These are phyloP conservation scores for Scenedesmus sp. DNA, from an alignment of 163 green algal species.

Conservation along the genomic window DNA sequence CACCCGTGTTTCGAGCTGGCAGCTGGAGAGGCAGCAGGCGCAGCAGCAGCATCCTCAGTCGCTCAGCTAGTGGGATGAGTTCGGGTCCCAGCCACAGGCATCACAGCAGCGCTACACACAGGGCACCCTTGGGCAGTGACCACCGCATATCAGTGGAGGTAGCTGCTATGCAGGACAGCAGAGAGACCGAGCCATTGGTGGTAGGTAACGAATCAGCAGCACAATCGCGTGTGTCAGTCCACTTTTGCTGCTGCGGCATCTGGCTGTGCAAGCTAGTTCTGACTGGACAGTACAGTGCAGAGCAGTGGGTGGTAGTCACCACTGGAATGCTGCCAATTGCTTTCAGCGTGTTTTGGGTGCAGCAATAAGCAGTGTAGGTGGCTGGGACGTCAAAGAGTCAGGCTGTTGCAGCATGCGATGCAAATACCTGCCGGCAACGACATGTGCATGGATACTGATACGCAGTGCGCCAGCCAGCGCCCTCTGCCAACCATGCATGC, in stretches of 20 bases:
- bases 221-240: not conserved
- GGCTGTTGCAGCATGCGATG: not conserved
- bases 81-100: not conserved
- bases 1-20: constrained; percentile 1
- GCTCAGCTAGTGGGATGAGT: not conserved
- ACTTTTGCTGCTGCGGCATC: not conserved
- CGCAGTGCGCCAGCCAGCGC: not conserved
- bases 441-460: not conserved
- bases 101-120: not conserved
- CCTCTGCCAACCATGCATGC: not conserved
- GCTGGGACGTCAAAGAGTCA: not conserved
- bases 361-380: not conserved
- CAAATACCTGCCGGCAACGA: not conserved
- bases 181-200: constrained; percentile 14
- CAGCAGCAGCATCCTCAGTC: not conserved
- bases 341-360: not conserved
- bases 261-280: not conserved
- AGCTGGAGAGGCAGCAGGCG: constrained; percentile 11
- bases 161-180: constrained; percentile 23
- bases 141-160: not conserved
- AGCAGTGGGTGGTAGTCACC: not conserved
- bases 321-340: not conserved
- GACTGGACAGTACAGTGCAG: not conserved
- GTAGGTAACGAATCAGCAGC: not conserved
- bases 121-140: not conserved